Percentiles rank a stretch among this genome's conserved stretches.
phyloP scores from a whole-genome alignment of 495 filamentous ascomycete genomes.

The Penicilliopsis zonata region DNA sequence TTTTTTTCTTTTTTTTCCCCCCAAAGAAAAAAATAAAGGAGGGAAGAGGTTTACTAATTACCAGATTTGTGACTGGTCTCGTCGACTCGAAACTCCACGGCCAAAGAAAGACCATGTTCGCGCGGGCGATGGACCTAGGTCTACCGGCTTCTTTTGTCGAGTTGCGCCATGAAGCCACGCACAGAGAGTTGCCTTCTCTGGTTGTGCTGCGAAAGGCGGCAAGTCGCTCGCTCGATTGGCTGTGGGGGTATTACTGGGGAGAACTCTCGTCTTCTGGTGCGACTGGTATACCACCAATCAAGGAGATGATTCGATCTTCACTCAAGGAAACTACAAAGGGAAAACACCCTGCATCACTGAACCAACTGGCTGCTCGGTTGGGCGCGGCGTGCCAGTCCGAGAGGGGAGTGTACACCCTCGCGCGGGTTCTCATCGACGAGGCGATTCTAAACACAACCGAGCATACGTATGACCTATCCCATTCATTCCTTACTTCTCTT shows the following conservation, averaged over 20 bases:
- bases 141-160: constrained; percentile 81
- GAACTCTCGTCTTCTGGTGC: constrained; percentile 4
- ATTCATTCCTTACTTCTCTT: neutral
- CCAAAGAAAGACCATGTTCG: constrained; percentile 66
- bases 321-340: constrained; percentile 20
- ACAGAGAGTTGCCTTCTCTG: constrained; percentile 72
- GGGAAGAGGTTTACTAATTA: too few relatives aligned
- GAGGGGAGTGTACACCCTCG: constrained; percentile 11
- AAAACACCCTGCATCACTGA: constrained; percentile 14
- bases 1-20: constrained; percentile 4
- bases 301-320: constrained; percentile 7
- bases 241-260: constrained; percentile 81
- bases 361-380: constrained; percentile 15
- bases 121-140: constrained; percentile 59
- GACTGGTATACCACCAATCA: constrained; percentile 4
- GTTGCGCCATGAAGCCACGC: constrained; percentile 78
- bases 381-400: constrained; percentile 15
- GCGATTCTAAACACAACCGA: constrained; percentile 14
- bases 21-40: too few relatives aligned
- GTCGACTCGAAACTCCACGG: constrained; percentile 63
- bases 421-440: constrained; percentile 18
- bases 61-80: constrained; percentile 86
- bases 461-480: constrained; percentile 25
- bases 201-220: constrained; percentile 53
- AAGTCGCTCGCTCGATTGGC: constrained; percentile 62